Conservation (phyloP, 2,329 filamentous ascomycete species). For the Colletotrichum chlorophyti region DNA sequence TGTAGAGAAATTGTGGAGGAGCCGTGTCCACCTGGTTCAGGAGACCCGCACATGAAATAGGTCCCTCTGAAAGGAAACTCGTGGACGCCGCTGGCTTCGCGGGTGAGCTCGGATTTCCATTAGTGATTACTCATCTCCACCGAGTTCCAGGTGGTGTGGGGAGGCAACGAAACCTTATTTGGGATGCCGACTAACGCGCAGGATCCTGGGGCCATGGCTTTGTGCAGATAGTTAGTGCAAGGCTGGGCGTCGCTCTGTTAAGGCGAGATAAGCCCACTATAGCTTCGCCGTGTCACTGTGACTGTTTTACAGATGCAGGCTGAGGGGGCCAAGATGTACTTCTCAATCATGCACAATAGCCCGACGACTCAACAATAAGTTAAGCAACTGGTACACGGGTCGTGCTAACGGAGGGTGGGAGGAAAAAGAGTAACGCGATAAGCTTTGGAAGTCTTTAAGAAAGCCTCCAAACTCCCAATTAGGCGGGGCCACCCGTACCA, state of each 20-base stretch:
- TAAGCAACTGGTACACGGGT: too few relatives aligned
- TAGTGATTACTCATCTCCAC: conserved; percentile 26
- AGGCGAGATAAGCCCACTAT: conserved; percentile 6
- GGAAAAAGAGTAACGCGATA: too few relatives aligned
- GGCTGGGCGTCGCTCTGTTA: not conserved
- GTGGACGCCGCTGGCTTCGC: conserved; percentile 8
- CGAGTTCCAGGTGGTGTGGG: not conserved
- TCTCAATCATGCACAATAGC: not conserved
- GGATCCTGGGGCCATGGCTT: not conserved
- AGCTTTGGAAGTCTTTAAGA: too few relatives aligned
- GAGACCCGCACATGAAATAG: not conserved
- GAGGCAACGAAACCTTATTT: not conserved
- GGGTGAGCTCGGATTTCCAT: too few relatives aligned
- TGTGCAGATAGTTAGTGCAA: not conserved
- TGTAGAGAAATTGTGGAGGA: not conserved
- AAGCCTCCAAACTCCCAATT: too few relatives aligned
- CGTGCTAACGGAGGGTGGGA: too few relatives aligned
- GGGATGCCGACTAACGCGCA: conserved; percentile 16
- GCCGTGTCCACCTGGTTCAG: not conserved
- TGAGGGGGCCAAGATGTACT: too few relatives aligned
- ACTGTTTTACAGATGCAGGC: too few relatives aligned
- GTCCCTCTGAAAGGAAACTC: conserved; percentile 7
- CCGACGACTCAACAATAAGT: not conserved
- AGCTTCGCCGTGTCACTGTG: too few relatives aligned
- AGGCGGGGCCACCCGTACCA: too few relatives aligned